These are phyloP conservation scores for Volvariella surrecta DNA, from an alignment of 1,284 basidiomycete genomes.

Conservation along the genomic window DNA sequence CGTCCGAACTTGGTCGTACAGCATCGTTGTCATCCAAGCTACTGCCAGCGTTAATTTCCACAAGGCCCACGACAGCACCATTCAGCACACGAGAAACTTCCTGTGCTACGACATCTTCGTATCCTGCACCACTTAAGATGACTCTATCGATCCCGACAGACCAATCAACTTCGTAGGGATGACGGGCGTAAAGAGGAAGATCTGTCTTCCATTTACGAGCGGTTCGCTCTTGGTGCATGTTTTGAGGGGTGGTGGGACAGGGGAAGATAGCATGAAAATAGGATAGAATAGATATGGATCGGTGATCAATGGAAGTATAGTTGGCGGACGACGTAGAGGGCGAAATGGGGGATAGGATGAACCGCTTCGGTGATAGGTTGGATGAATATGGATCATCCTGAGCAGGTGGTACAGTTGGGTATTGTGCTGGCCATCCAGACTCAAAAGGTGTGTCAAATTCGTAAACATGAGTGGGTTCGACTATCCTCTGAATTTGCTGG, in stretches of 20 bases:
- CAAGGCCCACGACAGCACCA: constrained; percentile 72
- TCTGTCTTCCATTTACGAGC: constrained; percentile 59
- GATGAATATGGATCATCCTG: constrained; percentile 3
- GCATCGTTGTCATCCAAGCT: neutral
- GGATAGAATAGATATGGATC: constrained; percentile 66
- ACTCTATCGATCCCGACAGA: constrained; percentile 48
- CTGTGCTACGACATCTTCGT: constrained; percentile 61
- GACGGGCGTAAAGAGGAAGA: constrained; percentile 56
- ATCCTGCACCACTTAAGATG: constrained; percentile 59
- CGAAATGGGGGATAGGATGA: neutral
- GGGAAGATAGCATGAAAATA: constrained; percentile 73
- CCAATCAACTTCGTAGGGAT: constrained; percentile 63
- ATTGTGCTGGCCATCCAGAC: neutral
- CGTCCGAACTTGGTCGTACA: neutral
- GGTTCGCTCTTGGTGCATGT: constrained; percentile 19
- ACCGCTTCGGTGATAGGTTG: neutral
- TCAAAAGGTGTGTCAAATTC: constrained; percentile 30
- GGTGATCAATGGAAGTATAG: constrained; percentile 68
- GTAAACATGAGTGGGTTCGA: constrained; percentile 62
- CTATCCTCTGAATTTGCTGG: constrained; percentile 56
- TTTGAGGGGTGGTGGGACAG: constrained; percentile 6
- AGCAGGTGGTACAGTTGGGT: neutral
- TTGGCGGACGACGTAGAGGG: constrained; percentile 21
- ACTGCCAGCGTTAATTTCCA: constrained; percentile 36
- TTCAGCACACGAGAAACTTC: constrained; percentile 73